These are phyloP conservation scores for Pichia sp. DNA, from an alignment of 1,139 yeast genomes.

Conservation along the genomic window DNA sequence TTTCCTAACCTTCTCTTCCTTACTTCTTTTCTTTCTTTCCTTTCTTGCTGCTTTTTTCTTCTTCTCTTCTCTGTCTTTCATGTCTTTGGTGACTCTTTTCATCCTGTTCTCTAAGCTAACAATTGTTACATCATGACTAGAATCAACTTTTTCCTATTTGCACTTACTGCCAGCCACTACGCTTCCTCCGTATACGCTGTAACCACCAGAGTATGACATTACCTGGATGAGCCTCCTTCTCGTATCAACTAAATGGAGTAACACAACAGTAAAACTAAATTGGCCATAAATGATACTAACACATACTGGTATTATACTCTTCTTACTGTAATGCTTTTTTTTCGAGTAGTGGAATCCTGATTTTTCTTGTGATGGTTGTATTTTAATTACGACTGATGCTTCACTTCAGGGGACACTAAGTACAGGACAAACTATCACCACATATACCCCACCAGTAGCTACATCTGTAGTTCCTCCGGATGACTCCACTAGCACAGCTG, in stretches of 20 bases:
- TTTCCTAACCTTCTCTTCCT: background rate
- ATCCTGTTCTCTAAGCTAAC: background rate
- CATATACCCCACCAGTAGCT: conserved; percentile 10
- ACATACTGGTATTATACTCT: background rate
- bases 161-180: background rate
- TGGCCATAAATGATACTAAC: background rate
- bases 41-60: background rate
- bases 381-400: conserved; percentile 30
- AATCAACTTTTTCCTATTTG: background rate
- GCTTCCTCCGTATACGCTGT: background rate
- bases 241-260: background rate
- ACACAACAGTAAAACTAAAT: background rate
- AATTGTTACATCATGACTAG: background rate
- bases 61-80: background rate
- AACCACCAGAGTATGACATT: conserved; percentile 1
- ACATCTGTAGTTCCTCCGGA: conserved; percentile 2
- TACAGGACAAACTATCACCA: conserved; percentile 15
- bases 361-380: conserved; percentile 31
- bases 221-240: background rate
- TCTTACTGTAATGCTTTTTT: background rate
- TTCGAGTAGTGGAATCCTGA: conserved; percentile 29
- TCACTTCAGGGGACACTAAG: conserved; percentile 30
- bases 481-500: conserved; percentile 8
- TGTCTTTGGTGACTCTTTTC: background rate
- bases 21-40: background rate